Evolutionary conservation across 176 grass and related monocot genomes (phyloP).

Genomic region (Oryza longistaminata): DNA sequence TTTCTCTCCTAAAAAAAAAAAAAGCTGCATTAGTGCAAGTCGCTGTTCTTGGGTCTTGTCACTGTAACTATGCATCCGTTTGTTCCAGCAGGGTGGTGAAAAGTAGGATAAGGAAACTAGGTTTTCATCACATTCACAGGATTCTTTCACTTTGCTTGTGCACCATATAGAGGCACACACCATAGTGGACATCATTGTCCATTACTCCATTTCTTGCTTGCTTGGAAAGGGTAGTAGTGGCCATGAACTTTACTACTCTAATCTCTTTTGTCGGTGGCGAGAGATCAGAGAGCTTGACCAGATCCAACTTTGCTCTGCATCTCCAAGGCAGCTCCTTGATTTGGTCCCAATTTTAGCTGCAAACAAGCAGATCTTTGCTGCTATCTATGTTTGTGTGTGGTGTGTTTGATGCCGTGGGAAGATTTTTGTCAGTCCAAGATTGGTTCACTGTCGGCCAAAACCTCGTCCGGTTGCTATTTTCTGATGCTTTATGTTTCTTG

Average conservation of each 20-base stretch:
- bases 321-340: not conserved
- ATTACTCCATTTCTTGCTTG: slow-evolving; percentile 27
- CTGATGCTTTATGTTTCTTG: slow-evolving; percentile 26
- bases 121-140: slow-evolving; percentile 31
- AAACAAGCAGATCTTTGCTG: not conserved
- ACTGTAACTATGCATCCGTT: not conserved
- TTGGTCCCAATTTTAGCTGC: not conserved
- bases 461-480: not conserved
- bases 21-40: slow-evolving; percentile 14
- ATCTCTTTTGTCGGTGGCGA: slow-evolving; percentile 37
- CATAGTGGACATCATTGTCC: slow-evolving; percentile 48
- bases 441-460: slow-evolving; percentile 6
- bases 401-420: not conserved
- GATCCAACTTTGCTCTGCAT: slow-evolving; percentile 4
- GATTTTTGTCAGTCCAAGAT: not conserved
- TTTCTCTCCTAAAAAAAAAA: not conserved
- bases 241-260: slow-evolving; percentile 4
- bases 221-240: slow-evolving; percentile 24
- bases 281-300: slow-evolving; percentile 2
- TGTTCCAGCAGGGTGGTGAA: slow-evolving; percentile 17
- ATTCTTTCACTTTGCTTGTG: slow-evolving; percentile 40
- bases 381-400: slow-evolving; percentile 1
- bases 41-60: not conserved
- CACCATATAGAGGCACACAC: not conserved
- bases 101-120: slow-evolving; percentile 12